Base-by-base conservation (phyloP, 345 rosid genomes). In the Salix viminalis region DNA sequence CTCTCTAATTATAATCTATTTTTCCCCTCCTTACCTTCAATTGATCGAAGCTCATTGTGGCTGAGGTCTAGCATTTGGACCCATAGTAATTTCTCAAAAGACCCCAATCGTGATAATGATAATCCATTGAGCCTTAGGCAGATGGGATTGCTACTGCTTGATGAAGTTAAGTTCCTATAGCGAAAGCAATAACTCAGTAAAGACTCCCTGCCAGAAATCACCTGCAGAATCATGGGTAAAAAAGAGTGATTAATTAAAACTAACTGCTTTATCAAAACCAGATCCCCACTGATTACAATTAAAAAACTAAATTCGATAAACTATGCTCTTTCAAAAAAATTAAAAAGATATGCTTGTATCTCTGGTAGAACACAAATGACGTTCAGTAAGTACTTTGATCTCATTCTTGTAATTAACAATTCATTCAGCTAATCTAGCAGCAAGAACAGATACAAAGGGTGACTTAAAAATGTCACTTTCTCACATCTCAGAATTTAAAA, bases 11-110 rank as follows among this genome's bases (percentile, higher is more conserved):
- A 64, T 21, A 15, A 41, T 41, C 2, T 41, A 9, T 41, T 10
- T 41, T 0, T 2, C 2, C 37, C n/a, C 15, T 37, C 11, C 9
- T 75, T 85, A 90, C 98, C 99, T 90, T 96, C 94, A 64, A 93
- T 75, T 73, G 98, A 93, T 73, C 42, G 89, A 56, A 96, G 90
- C 75, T 96, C 94, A 65, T 93, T 93, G 80, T 88, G 87, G 85
- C 98, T 87, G 70, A 96, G 92, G 83, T 96, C 97, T 80, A 93
- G 86, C 87, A 91, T 89, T 84, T 90, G 97, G 73, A 96, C 97
- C 96, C 96, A 92, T 77, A 96, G 74, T 41, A 96, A 84, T 69
- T 84, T 91, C 79, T 91, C 89, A 75, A 90, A 81, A 69, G 89
- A 85, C 65, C 97, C 92, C 76, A 91, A 56, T 69, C 83, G 88